Evolutionary conservation across 495 filamentous ascomycete genomes (phyloP).

Genomic region (Extremus antarcticus): DNA sequence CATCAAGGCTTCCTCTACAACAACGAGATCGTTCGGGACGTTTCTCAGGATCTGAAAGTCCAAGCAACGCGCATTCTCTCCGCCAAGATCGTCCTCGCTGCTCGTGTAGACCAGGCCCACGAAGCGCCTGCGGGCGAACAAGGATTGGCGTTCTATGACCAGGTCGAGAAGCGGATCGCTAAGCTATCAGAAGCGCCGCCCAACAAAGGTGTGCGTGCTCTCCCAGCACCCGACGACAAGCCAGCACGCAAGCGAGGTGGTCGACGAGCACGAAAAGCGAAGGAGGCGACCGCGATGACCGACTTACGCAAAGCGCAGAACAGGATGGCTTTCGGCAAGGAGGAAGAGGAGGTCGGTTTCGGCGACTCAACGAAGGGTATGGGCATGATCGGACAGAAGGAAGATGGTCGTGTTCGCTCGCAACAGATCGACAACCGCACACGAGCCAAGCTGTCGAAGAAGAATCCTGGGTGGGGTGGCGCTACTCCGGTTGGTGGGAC

Average conservation of each 20-base stretch:
- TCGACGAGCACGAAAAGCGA: constrained; percentile 81
- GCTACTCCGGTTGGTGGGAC: constrained; percentile 53
- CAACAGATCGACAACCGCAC: constrained; percentile 89
- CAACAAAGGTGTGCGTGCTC: constrained; percentile 75
- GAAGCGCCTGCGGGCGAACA: constrained; percentile 68
- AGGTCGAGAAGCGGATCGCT: constrained; percentile 79
- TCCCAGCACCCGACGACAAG: constrained; percentile 94
- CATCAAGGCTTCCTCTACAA: constrained; percentile 93
- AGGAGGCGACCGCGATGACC: constrained; percentile 95
- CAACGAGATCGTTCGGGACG: constrained; percentile 71
- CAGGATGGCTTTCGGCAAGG: constrained; percentile 89
- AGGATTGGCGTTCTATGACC: constrained; percentile 71
- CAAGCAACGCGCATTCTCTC: constrained; percentile 94
- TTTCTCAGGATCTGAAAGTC: constrained; percentile 76
- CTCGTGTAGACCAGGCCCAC: constrained; percentile 80
- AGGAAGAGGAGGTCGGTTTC: constrained; percentile 90
- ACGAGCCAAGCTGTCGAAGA: constrained; percentile 80
- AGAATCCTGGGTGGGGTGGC: constrained; percentile 91
- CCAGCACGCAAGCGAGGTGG: constrained; percentile 88
- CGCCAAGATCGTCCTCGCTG: constrained; percentile 84
- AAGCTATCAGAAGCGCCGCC: constrained; percentile 90
- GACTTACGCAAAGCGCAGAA: constrained; percentile 95
- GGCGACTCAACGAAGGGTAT: constrained; percentile 80
- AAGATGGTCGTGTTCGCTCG: constrained; percentile 76
- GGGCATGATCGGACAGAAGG: constrained; percentile 86